Evolutionary conservation across 116 monocot species (phyloP), one percentile per base, ranked within the genome.

Genomic region (Posidonia oceanica): DNA sequence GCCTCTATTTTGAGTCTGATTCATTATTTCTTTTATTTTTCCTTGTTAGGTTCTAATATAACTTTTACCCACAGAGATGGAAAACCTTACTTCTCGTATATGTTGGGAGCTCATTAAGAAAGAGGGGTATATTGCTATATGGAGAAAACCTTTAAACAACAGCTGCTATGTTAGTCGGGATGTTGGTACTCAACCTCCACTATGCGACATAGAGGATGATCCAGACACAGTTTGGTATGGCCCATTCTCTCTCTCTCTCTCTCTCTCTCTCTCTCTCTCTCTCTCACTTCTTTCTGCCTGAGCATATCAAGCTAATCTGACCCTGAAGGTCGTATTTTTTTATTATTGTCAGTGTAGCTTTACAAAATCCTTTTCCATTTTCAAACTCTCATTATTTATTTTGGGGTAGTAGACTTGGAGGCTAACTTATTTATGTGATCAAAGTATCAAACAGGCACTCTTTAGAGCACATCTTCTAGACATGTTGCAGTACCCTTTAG

Each of bases 101-200:
- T 91, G 91, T 77, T 97, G 96, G 96, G 77, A 82, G 69, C 83
- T 97, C 66, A 87, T 97, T 69, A 91, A 85, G 71, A 97, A 97
- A 70, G 87, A 91, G 71, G 91, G 96, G 38, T 97, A 97, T 70
- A 76, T 97, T 80, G 96, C 96, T 48, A 87, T 97, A 69, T 97
- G 96, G 96, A 71, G 66, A 80, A 97, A 97, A 78, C 96, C 96
- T 69, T 71, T 81, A 70, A 85, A 89, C 68, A 97, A 91, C 74
- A 72, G 85, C 21, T 91, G 96, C 74, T 87, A 97, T 72, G 39
- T 71, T 16, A 79, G 52, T 64, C 88, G 83, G 54, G 74, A 81
- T 71, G 42, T 80, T 58, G 78, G 76, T 68, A 56, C 63, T 39
- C 75, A 82, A 69, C 92, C 91, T 78, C 81, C 83, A 66, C 68